Conservation (phyloP, 176 grass and related monocot genomes). For the Miscanthus lutarioriparius region DNA sequence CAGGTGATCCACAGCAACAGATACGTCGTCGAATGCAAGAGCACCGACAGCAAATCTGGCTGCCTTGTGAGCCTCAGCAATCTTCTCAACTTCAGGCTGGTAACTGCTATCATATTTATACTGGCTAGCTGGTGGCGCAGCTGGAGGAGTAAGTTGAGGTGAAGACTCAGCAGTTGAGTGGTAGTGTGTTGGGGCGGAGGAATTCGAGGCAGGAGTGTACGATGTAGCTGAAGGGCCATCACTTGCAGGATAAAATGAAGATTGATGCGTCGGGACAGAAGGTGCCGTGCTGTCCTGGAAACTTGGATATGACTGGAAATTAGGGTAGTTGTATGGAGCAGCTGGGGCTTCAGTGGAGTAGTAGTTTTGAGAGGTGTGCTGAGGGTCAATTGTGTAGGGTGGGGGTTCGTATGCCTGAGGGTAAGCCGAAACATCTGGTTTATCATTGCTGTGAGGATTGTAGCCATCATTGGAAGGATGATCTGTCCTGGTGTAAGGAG, state of each 20-base stretch:
- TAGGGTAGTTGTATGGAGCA: constrained; percentile 69
- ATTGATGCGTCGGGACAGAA: constrained; percentile 59
- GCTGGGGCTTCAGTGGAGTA: constrained; percentile 56
- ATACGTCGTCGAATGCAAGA: constrained; percentile 90
- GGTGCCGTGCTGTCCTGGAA: constrained; percentile 72
- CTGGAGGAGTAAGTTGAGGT: constrained; percentile 38
- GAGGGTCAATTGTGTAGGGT: constrained; percentile 53
- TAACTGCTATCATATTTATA: constrained; percentile 87
- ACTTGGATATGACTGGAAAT: constrained; percentile 94
- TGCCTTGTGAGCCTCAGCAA: constrained; percentile 87
- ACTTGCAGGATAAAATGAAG: constrained; percentile 54
- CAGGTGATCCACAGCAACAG: constrained; percentile 80
- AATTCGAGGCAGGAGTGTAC: constrained; percentile 45
- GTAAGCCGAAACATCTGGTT: constrained; percentile 58
- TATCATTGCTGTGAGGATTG: constrained; percentile 39
- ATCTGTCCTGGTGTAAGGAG: constrained; percentile 55
- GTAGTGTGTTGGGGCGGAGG: constrained; percentile 33
- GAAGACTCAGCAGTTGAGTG: constrained; percentile 22
- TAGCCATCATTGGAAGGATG: constrained; percentile 53
- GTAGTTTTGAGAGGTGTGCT: constrained; percentile 62
- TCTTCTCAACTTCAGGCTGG: constrained; percentile 79
- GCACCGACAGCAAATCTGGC: constrained; percentile 94
- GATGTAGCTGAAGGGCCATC: constrained; percentile 41
- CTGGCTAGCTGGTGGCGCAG: constrained; percentile 45
- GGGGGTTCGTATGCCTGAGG: constrained; percentile 65